phyloP scores from a whole-genome alignment of 805 yeast genomes.

The Saccharomycopsis fermentans region DNA sequence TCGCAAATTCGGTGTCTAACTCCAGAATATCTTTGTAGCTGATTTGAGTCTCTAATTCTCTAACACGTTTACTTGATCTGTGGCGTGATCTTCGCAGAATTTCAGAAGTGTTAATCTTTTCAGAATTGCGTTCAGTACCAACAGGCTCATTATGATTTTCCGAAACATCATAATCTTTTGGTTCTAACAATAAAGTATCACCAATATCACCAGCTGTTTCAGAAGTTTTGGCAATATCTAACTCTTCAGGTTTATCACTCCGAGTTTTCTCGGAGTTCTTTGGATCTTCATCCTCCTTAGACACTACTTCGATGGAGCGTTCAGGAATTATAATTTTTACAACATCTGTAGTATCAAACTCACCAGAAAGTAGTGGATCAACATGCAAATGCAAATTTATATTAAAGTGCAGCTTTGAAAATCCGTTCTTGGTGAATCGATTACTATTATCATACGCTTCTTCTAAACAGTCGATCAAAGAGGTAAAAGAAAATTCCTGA shows the following conservation, averaged over 20 bases:
- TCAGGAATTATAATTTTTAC: constrained; percentile 21
- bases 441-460: constrained; percentile 9
- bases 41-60: constrained; percentile 23
- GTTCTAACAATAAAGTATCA: neutral
- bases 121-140: constrained; percentile 17
- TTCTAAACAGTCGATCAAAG: constrained; percentile 5
- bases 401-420: constrained; percentile 1
- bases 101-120: constrained; percentile 28
- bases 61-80: constrained; percentile 33
- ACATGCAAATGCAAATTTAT: neutral
- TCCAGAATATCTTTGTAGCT: constrained; percentile 3
- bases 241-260: neutral
- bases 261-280: constrained; percentile 10
- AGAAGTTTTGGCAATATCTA: neutral
- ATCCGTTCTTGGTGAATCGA: constrained; percentile 1
- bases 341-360: constrained; percentile 13
- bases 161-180: neutral
- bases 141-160: neutral
- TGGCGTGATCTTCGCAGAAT: constrained; percentile 23
- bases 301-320: neutral
- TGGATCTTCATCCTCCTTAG: neutral
- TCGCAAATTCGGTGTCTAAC: neutral
- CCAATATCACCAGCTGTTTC: neutral
- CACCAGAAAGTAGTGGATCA: constrained; percentile 13
- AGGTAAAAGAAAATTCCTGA: neutral